A percentile compares a stretch with the other conserved stretches of the same genome.
Evolutionary conservation across 768 basidiomycete genomes (phyloP).

Genomic region (Boletus fagicola): DNA sequence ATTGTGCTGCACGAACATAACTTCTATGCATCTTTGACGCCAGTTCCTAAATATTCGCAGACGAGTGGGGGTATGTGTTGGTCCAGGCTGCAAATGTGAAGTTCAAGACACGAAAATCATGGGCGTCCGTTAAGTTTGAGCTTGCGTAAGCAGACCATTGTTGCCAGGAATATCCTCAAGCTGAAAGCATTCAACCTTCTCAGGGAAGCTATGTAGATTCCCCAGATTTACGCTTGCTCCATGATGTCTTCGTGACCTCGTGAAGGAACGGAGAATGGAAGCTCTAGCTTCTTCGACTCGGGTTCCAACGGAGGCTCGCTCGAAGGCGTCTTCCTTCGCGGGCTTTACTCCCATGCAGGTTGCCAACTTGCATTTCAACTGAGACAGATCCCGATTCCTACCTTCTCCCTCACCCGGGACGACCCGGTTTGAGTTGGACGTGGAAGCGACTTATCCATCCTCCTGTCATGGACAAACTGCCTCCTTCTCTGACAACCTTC

Average conservation of each 20-base stretch:
- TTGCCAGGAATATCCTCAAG: neutral
- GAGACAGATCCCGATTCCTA: neutral
- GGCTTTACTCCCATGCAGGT: neutral
- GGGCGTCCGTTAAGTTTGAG: neutral
- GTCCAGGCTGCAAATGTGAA: neutral
- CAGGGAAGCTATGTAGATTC: neutral
- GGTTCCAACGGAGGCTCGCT: neutral
- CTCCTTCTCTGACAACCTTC: neutral
- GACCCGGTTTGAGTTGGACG: neutral
- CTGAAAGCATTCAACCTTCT: neutral
- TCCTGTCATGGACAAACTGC: neutral
- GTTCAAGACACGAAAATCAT: neutral
- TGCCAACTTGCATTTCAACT: neutral
- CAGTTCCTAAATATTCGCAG: neutral
- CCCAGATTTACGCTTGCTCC: neutral
- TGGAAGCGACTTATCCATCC: neutral
- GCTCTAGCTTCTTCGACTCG: neutral
- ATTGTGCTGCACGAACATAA: conserved; percentile 31
- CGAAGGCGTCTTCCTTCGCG: neutral
- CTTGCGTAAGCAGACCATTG: conserved; percentile 4
- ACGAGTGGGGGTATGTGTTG: neutral
- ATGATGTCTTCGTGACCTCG: neutral
- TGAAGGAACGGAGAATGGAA: neutral
- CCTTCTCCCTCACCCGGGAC: neutral
- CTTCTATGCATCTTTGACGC: conserved; percentile 19